Evolutionary conservation across 2,329 filamentous ascomycete genomes (phyloP), one percentile per base, ranked within the genome.

Genomic region (Ceratocystis cacaofunesta): DNA sequence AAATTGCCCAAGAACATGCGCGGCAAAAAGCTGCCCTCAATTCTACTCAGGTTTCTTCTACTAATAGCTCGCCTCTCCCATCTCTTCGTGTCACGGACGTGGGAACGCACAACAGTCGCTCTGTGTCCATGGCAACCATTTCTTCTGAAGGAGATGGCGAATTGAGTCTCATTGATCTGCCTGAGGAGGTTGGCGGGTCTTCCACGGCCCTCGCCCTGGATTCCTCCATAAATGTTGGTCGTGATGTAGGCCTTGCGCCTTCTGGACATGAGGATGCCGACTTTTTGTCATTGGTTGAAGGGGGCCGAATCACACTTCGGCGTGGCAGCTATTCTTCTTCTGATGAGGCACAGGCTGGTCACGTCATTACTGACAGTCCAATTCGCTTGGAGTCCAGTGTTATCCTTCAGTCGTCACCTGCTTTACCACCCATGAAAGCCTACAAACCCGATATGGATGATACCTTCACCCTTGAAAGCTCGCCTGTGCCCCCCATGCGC

Each of bases 1-100:
- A 62, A 17, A 65, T 67, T n/a, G 58, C 66, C 8, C 12, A 65
- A 41, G 62, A 67, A n/a, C 66, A 67, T 36, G 66, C 48, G n/a
- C 62, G 52, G 10, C 50, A 63, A 22, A 41, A 32, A 32, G 22
- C 8, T 1, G 12, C 28, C 10, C 28, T 22, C 3, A 36, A 25
- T 2, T 55, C 61, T 19, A 52, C 41, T 2, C 57, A 44, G 30
- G 52, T 41, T 5, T 58, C 65, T 25, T n/a, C 22, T 28, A 67
- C 30, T 12, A n/a, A 43, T 19, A 55, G 30, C 30, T 58, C 66
- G 3, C 57, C 48, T 46, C 46, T 67, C 7, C 66, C 66, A 5
- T 43, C 44, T 12, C 63, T 67, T 25, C 46, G 62, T n/a, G 32
- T 67, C 12, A 65, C 66, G 12, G 62, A 67, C 30, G 44, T 57